phyloP scores from a whole-genome alignment of 1,139 yeast species.

The Chernovozyma aurita region DNA sequence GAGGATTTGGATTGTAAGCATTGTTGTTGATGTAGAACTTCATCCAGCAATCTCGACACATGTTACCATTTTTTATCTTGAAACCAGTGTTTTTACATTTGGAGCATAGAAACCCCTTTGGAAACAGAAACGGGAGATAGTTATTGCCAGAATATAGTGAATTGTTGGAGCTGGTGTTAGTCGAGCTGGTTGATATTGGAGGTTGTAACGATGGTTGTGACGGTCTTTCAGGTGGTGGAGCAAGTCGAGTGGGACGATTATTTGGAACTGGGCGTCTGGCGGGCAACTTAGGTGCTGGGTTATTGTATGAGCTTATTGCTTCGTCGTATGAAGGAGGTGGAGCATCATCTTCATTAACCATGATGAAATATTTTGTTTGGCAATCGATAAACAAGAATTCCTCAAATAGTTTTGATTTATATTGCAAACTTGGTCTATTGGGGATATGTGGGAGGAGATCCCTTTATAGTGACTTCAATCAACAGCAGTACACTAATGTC shows the following conservation, averaged over 20 bases:
- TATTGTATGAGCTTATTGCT: conserved; percentile 9
- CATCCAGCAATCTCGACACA: conserved; percentile 37
- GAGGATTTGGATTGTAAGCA: conserved; percentile 38
- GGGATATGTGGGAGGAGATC: too few relatives aligned
- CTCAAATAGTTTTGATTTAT: too few relatives aligned
- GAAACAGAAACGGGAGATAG: conserved; percentile 53
- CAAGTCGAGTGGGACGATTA: too few relatives aligned
- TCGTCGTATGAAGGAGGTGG: conserved; percentile 19
- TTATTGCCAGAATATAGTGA: conserved; percentile 11
- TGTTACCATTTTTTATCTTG: conserved; percentile 24
- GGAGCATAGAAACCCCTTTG: conserved; percentile 31
- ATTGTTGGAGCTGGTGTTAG: too few relatives aligned
- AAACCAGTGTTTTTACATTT: conserved; percentile 42
- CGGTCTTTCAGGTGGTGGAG: not conserved
- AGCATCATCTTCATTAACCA: conserved; percentile 5
- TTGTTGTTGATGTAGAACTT: conserved; percentile 22
- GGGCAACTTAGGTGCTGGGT: conserved; percentile 1
- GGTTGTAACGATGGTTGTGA: too few relatives aligned
- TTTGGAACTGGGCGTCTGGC: too few relatives aligned
- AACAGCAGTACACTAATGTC: too few relatives aligned
- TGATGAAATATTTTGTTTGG: not conserved
- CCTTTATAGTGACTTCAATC: too few relatives aligned
- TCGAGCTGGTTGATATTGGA: too few relatives aligned
- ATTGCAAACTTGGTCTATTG: too few relatives aligned
- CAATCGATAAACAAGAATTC: too few relatives aligned